Evolutionary conservation across 192 early-diverging fungal genomes (phyloP), one percentile per base, ranked within the genome.

Genomic region (Paraglomus brasilianum): DNA sequence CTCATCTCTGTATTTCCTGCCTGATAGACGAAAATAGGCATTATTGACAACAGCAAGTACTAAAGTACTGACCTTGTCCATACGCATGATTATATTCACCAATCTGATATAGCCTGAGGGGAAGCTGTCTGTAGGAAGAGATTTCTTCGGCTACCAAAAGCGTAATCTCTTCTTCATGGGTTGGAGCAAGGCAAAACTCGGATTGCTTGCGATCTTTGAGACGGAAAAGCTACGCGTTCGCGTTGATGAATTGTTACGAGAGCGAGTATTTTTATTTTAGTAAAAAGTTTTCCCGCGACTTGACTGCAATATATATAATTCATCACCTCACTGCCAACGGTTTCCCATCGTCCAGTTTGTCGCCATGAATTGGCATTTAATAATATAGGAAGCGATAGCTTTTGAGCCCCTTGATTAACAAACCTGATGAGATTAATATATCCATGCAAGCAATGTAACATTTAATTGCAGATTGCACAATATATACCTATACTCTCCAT

Each of bases 91-190:
- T 15, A 22, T 17, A 56, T 41, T 24, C 45, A 68, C 88, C 91
- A 8, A 91, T 90, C 73, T 97, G 95, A 80, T 94, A 97, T 52
- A 97, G 78, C 9, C 92, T 80, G 45, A 97, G 74, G 0, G 95
- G 95, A 7, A 93, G 78, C 68, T 92, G 89, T 4, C 88, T 81
- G 51, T 86, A 85, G 8, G 90, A 87, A 24, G 80, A 71, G 1
- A 94, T 77, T 47, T 88, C 86, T 24, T 75, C 63, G 4, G 82
- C 87, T 40, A 95, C 88, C 11, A 95, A 72, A 7, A 69, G 72
- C 0, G 95, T 95, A 21, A 97, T 85, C 73, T 97, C 95, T 66
- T 97, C 95, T 66, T 97, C 95, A 70, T 95, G 93, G 5, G 95
- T 97, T 0, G 95, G 95, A 1, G 87, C 89, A 11, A 97, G 73